Evolutionary conservation across 352 stramenopile genomes (phyloP).

Genomic region (Pythium plurisporium): DNA sequence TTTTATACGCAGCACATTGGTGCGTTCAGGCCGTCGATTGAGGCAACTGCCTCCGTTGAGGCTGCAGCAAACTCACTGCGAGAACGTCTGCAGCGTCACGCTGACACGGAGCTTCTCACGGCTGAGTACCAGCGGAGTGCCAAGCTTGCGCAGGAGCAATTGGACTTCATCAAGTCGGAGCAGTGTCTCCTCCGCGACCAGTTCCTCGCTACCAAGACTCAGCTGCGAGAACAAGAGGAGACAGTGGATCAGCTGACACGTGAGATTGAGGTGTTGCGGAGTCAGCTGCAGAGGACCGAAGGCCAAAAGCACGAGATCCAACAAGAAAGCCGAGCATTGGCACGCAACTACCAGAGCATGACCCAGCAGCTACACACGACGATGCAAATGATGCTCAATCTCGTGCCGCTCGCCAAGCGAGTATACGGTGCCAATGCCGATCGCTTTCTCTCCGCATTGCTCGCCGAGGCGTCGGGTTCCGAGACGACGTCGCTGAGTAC

Average conservation of each 20-base stretch:
- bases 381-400: conserved; percentile 67
- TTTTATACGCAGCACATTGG: conserved; percentile 10
- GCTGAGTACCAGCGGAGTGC: conserved; percentile 27
- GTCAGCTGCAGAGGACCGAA: conserved; percentile 30
- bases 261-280: conserved; percentile 29
- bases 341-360: conserved; percentile 67
- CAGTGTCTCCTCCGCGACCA: conserved; percentile 38
- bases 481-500: conserved; percentile 15
- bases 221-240: conserved; percentile 48
- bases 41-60: conserved; percentile 2
- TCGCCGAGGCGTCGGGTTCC: conserved; percentile 41
- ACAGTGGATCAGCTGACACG: conserved; percentile 23
- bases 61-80: conserved; percentile 19
- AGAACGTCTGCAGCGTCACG: conserved; percentile 23
- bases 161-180: conserved; percentile 62
- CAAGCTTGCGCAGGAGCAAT: conserved; percentile 55
- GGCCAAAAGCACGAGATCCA: conserved; percentile 55
- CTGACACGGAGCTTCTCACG: conserved; percentile 25
- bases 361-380: conserved; percentile 67
- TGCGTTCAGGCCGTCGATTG: not conserved
- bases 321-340: conserved; percentile 48
- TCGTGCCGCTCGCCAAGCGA: conserved; percentile 49
- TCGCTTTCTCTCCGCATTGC: conserved; percentile 49
- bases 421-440: conserved; percentile 58
- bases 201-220: conserved; percentile 46